Evolutionary conservation across 1,284 basidiomycete genomes (phyloP), one percentile per base, ranked within the genome.

Genomic region (Baeospora myosura): DNA sequence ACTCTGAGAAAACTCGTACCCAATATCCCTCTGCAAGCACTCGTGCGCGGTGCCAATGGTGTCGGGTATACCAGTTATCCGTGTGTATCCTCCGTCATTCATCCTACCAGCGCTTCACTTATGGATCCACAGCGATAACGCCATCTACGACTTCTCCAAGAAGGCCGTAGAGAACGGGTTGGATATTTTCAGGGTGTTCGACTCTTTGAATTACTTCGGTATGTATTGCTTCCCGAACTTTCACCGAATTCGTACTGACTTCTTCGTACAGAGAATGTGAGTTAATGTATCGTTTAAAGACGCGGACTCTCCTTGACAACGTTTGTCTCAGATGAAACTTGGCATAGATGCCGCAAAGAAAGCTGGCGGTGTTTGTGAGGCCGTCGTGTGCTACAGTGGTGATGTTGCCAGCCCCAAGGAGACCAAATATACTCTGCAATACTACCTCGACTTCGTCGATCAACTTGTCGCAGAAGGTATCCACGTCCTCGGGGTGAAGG

Each of bases 301-400:
- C 18, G 29, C 34, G 18, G n/a, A n/a, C n/a, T n/a, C 32, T 28
- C 11, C 16, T 40, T 28, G 38, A 40, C 11, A 40, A 2, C 10
- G 32, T 34, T 33, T 34, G 12, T 34, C 39, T 31, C 48, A 96
- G 85, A 87, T 97, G 86, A 84, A 77, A 62, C 80, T 97, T 51
- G 93, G 93, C 63, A 98, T 98, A 54, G 95, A 98, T 61, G 96
- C 96, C 26, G 96, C 96, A 51, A 98, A 98, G 82, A 97, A 96
- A 66, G 96, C 96, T 29, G 96, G 96, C 45, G 96, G 96, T 77
- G 96, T 99, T 40, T 84, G 86, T 46, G 93, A 98, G 64, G 96
- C 90, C 36, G 94, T 93, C 49, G 93, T 99, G 56, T 99, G 96
- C 72, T 99, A 99, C 75, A 95, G 91, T 52, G 96, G 96, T 52